A percentile compares a stretch with the other conserved stretches of the same genome.
phyloP scores from a whole-genome alignment of 192 early-diverging fungal genomes.

The Neocallimastix lanati region DNA sequence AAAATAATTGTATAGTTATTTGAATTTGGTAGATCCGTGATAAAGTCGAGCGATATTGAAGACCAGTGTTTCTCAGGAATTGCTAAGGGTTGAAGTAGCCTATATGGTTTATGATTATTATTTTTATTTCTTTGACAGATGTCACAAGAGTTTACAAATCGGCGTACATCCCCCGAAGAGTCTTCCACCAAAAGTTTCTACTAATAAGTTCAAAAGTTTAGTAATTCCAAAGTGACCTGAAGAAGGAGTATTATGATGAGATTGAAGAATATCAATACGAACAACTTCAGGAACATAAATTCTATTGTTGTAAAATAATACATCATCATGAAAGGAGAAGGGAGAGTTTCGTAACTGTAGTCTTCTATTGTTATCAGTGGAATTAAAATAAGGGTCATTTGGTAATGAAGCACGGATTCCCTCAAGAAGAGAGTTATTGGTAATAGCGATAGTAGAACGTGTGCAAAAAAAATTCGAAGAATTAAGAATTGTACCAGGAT shows the following conservation, averaged over 20 bases:
- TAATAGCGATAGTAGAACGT: too few species aligned
- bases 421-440: too few species aligned
- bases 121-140: constrained; percentile 14
- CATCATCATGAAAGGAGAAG: too few species aligned
- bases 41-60: constrained; percentile 28
- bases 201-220: constrained; percentile 14
- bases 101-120: constrained; percentile 12
- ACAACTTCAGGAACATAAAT: too few species aligned
- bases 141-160: constrained; percentile 13
- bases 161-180: constrained; percentile 9
- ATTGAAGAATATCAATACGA: too few species aligned
- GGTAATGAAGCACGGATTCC: too few species aligned
- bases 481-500: too few species aligned
- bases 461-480: too few species aligned
- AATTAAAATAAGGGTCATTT: too few species aligned
- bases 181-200: constrained; percentile 9
- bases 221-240: constrained; percentile 15
- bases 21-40: constrained; percentile 7
- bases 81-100: constrained; percentile 10
- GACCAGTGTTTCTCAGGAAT: constrained; percentile 14
- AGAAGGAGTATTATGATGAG: constrained; percentile 5
- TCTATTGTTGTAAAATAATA: too few species aligned
- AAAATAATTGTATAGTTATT: background rate
- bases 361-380: too few species aligned
- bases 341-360: too few species aligned